phyloP scores from a whole-genome alignment of 2,329 filamentous ascomycete species.

The Pestalotiopsis fici region DNA sequence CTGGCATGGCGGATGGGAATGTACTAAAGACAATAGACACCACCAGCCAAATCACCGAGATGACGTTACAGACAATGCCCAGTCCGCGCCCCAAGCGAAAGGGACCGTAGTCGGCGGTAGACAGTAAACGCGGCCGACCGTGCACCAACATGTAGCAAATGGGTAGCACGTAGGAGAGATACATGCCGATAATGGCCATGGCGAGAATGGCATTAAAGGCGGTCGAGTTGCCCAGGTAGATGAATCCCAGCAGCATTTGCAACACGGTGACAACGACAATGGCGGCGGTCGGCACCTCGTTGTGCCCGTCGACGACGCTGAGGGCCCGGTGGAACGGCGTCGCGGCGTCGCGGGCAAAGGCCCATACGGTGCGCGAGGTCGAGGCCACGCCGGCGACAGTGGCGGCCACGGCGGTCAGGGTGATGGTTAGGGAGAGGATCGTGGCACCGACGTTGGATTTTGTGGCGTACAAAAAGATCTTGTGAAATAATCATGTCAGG shows the following conservation, averaged over 20 bases:
- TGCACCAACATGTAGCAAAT: constrained; percentile 44
- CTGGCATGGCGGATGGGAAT: constrained; percentile 42
- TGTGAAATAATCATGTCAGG: no score
- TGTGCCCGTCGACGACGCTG: constrained; percentile 33
- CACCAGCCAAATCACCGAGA: constrained; percentile 36
- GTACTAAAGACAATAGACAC: constrained; percentile 46
- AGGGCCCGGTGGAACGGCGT: constrained; percentile 37
- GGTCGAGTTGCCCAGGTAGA: constrained; percentile 43
- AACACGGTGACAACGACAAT: constrained; percentile 33
- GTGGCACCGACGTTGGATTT: constrained; percentile 24
- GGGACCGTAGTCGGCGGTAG: constrained; percentile 37
- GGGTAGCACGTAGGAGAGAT: constrained; percentile 45
- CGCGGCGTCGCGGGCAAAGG: constrained; percentile 44
- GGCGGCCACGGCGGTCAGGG: constrained; percentile 27
- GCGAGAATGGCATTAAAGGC: constrained; percentile 45
- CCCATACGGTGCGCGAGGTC: constrained; percentile 28
- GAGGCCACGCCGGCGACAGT: constrained; percentile 33
- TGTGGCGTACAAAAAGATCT: constrained; percentile 32
- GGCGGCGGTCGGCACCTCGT: constrained; percentile 38
- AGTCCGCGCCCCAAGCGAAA: constrained; percentile 35
- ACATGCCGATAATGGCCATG: constrained; percentile 42
- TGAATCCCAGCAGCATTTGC: constrained; percentile 38
- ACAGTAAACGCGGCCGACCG: constrained; percentile 24
- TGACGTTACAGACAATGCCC: constrained; percentile 35
- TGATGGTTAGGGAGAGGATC: constrained; percentile 28